Base-by-base conservation (phyloP, 192 early-diverging fungal genomes). In the Paraglomus brasilianum region DNA sequence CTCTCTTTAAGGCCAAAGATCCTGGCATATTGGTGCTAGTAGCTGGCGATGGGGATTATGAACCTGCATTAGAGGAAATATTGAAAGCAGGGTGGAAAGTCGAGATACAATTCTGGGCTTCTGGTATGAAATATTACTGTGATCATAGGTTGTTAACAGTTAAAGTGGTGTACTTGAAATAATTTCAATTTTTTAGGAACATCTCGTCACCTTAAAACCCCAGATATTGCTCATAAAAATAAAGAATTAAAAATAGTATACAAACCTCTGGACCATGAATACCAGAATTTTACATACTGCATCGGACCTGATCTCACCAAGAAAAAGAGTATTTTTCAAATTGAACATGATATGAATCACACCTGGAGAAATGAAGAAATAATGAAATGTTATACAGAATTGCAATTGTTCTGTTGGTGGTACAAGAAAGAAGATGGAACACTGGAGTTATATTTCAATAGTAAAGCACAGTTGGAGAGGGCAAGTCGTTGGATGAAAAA, bases 341-440 rank as follows among this genome's bases (percentile, higher is more conserved):
- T 63, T 24, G 48, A 14, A 19, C 9, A 24, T 30, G 11, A 64
- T 61, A 61, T 39, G 15, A 8, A 11, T 15, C 8, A 13, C 19
- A 44, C 19, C 4, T 5, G 40, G 40, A 4, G 30, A 61, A 21
- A 61, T 61, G 14, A 44, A 61, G 59, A 61, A 42, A 61, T 61
- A 61, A 39, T 61, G 39, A 42, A 61, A 11, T 38, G 59, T 15
- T 6, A 43, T 44, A 42, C 59, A 15, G 10, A 13, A 43, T 61
- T 61, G 38, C 8, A 61, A 43, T 43, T 61, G 44, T 61, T 61
- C 39, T 15, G 59, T 61, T 58, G 56, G 56, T 61, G 59, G 59
- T 40, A 43, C 6, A 0, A 44, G 17, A 38, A 5, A 21, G 5
- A 61, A 61, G 8, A 39, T 2, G 42, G 6, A n/a, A n/a, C n/a